Evolutionary conservation across 495 filamentous ascomycete species (phyloP).

Genomic region (Saxophila tyrrhenica): DNA sequence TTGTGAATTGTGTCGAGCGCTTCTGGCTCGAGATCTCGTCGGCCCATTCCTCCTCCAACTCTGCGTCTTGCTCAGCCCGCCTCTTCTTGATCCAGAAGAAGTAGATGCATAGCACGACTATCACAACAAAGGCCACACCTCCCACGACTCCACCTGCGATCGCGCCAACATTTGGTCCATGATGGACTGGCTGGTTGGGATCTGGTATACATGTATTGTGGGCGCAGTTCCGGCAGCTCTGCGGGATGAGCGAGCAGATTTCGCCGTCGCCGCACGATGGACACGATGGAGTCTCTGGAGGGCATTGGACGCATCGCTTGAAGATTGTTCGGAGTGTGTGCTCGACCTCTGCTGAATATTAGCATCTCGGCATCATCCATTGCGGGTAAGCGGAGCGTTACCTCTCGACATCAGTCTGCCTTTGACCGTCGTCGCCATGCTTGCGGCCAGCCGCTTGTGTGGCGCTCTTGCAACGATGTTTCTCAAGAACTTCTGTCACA

Average conservation of each 20-base stretch:
- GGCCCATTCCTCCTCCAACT: constrained; percentile 45
- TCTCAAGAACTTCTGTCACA: not conserved
- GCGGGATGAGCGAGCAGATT: constrained; percentile 45
- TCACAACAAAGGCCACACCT: constrained; percentile 54
- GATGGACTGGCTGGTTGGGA: constrained; percentile 24
- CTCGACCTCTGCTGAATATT: constrained; percentile 18
- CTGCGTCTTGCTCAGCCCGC: constrained; percentile 48
- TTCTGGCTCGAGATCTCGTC: constrained; percentile 37
- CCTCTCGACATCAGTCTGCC: not conserved
- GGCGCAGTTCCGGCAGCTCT: constrained; percentile 47
- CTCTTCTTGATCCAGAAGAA: constrained; percentile 74
- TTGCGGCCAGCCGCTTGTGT: not conserved
- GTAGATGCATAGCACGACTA: constrained; percentile 71
- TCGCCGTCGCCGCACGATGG: constrained; percentile 23
- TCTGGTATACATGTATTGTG: constrained; percentile 47
- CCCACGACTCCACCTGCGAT: constrained; percentile 80
- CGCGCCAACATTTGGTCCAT: constrained; percentile 58
- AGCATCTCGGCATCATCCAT: not conserved
- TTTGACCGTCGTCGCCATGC: not conserved
- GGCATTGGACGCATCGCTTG: constrained; percentile 31
- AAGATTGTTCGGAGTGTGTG: constrained; percentile 26
- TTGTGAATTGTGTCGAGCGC: constrained; percentile 38
- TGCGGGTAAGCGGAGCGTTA: not conserved
- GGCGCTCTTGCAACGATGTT: not conserved
- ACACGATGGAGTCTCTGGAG: constrained; percentile 22